phyloP scores from a whole-genome alignment of 2,329 filamentous ascomycete species.

The Penicillium freii region DNA sequence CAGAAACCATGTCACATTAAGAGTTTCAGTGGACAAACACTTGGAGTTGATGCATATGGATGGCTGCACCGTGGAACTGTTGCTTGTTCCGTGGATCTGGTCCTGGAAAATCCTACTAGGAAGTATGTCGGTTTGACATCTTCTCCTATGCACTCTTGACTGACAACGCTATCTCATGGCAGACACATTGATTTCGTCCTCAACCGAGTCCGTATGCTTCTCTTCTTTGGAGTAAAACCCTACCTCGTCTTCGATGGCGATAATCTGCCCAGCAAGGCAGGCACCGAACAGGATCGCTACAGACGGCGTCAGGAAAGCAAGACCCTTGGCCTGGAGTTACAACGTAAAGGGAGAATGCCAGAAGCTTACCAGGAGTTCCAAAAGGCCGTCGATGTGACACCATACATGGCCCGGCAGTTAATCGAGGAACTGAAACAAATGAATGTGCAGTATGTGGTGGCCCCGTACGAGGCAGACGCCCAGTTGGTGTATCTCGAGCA shows the following conservation, averaged over 20 bases:
- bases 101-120: slow-evolving; percentile 79
- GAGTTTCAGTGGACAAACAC: slow-evolving; percentile 79
- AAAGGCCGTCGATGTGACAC: slow-evolving; percentile 93
- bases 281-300: slow-evolving; percentile 76
- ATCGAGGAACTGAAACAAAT: slow-evolving; percentile 87
- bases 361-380: slow-evolving; percentile 85
- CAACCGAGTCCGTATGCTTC: slow-evolving; percentile 87
- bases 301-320: slow-evolving; percentile 74
- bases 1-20: slow-evolving; percentile 84
- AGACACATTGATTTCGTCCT: slow-evolving; percentile 90
- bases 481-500: slow-evolving; percentile 92
- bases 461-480: slow-evolving; percentile 96
- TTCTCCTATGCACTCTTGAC: neutral
- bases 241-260: slow-evolving; percentile 97
- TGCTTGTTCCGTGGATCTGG: slow-evolving; percentile 85
- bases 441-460: slow-evolving; percentile 82
- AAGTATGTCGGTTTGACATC: slow-evolving; percentile 57
- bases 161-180: slow-evolving; percentile 20
- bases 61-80: slow-evolving; percentile 95
- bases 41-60: slow-evolving; percentile 96
- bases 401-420: slow-evolving; percentile 86
- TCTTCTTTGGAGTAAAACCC: slow-evolving; percentile 89
- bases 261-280: slow-evolving; percentile 87
- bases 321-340: slow-evolving; percentile 70
- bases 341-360: slow-evolving; percentile 74